phyloP scores from a whole-genome alignment of 306 rosid genomes.

The cucumber (Cucumis sativus) region DNA sequence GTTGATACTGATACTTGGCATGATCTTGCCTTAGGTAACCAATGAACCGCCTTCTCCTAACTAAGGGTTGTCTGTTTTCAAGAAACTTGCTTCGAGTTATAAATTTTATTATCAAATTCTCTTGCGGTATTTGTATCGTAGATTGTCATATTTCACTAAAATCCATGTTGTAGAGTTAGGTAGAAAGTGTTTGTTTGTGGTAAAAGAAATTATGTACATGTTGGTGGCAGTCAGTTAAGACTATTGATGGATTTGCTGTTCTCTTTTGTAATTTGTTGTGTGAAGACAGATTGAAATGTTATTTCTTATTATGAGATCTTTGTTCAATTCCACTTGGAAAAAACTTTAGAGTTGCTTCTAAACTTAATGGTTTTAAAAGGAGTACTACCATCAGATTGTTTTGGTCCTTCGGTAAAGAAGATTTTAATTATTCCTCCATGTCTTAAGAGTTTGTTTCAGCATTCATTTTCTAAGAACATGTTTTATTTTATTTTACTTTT shows the following conservation, averaged over 20 bases:
- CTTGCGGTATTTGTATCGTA: not conserved
- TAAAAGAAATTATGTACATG: not conserved
- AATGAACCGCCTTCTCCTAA: conserved; percentile 8
- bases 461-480: not conserved
- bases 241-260: not conserved
- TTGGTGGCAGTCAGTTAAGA: not conserved
- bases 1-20: conserved; percentile 35
- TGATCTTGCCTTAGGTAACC: conserved; percentile 33
- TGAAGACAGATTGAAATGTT: not conserved
- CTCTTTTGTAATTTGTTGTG: not conserved
- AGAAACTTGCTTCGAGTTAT: not conserved
- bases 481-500: too few species aligned
- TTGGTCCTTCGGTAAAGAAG: not conserved
- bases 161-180: not conserved
- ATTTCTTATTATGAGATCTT: not conserved
- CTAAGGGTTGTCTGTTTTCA: not conserved
- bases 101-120: not conserved
- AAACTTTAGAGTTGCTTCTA: not conserved
- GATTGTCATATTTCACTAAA: not conserved
- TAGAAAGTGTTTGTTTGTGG: not conserved
- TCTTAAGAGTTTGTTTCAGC: not conserved
- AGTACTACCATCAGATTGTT: not conserved
- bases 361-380: not conserved
- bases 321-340: not conserved
- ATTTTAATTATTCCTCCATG: not conserved